These are phyloP conservation scores for Pythium apleroticum DNA, from an alignment of 352 stramenopile species.

Conservation along the genomic window DNA sequence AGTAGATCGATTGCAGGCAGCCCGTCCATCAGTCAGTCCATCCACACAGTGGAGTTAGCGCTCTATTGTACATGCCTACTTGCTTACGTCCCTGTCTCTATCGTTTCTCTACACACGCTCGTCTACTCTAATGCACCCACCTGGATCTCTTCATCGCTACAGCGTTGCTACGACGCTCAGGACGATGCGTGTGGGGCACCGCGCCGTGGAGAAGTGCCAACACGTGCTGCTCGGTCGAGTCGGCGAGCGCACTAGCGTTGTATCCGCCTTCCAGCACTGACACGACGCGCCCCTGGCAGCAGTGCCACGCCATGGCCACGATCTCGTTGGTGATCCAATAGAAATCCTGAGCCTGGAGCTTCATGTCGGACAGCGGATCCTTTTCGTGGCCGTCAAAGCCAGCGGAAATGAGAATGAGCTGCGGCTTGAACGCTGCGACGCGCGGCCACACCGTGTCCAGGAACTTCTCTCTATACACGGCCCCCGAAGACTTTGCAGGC, in stretches of 20 bases:
- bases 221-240: slow-evolving; percentile 34
- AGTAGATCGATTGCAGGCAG: slow-evolving; percentile 29
- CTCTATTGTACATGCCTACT: slow-evolving; percentile 11
- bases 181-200: slow-evolving; percentile 40
- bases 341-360: slow-evolving; percentile 52
- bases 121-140: background rate
- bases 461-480: slow-evolving; percentile 68
- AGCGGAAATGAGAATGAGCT: slow-evolving; percentile 94
- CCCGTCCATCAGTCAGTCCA: background rate
- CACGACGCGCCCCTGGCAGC: slow-evolving; percentile 47
- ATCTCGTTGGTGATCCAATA: slow-evolving; percentile 43
- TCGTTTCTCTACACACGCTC: background rate
- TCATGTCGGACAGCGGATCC: slow-evolving; percentile 84
- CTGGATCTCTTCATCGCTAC: background rate
- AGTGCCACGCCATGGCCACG: slow-evolving; percentile 37
- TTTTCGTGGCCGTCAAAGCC: slow-evolving; percentile 95
- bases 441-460: slow-evolving; percentile 73
- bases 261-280: slow-evolving; percentile 60
- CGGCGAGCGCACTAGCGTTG: slow-evolving; percentile 30
- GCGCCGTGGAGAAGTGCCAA: slow-evolving; percentile 32
- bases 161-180: slow-evolving; percentile 1
- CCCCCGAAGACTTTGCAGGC: slow-evolving; percentile 41
- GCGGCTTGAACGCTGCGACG: slow-evolving; percentile 86
- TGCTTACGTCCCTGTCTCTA: background rate
- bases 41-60: background rate